phyloP scores from a whole-genome alignment of 768 basidiomycete genomes.

The Galerina marginata region DNA sequence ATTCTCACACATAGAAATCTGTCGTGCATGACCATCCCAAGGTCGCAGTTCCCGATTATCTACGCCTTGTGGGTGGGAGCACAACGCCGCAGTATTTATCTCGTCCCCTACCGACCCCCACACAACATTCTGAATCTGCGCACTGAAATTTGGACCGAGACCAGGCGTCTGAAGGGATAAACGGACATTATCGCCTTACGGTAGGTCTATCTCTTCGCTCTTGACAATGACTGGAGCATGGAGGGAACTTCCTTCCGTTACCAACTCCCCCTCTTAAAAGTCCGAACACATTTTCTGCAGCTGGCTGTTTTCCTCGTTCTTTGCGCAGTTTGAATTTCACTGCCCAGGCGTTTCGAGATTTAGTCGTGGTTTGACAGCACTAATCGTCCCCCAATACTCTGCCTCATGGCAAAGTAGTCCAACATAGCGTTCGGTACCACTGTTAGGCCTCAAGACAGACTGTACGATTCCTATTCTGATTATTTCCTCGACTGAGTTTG shows the following conservation, averaged over 20 bases:
- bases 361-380: neutral
- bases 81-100: no score
- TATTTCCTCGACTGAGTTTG: no score
- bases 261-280: neutral
- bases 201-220: neutral
- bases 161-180: no score
- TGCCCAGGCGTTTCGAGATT: neutral
- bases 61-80: no score
- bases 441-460: neutral
- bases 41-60: no score
- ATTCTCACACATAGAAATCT: no score
- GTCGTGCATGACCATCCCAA: no score
- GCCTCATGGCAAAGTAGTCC: constrained; percentile 1
- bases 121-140: no score
- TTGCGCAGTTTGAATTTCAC: neutral
- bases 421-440: neutral
- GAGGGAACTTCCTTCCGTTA: neutral
- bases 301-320: neutral
- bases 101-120: no score
- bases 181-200: neutral
- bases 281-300: neutral
- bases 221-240: neutral
- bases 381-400: neutral
- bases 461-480: neutral
- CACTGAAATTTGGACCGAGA: no score